Base-by-base conservation (phyloP, 2,329 filamentous ascomycete genomes). In the Aspergillus candidus region DNA sequence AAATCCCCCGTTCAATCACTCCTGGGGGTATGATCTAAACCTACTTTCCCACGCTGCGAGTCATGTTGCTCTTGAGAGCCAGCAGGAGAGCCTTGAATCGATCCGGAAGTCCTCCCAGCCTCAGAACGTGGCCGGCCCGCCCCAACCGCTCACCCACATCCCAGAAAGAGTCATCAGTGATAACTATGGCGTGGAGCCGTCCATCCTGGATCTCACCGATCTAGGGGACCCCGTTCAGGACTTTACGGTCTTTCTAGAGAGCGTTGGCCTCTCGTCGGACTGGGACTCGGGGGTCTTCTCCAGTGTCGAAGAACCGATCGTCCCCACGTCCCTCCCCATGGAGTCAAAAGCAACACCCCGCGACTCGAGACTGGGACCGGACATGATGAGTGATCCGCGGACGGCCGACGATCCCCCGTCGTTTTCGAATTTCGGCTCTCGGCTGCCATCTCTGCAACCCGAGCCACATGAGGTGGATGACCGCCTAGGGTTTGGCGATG, bases 11-110 rank as follows among this genome's bases (percentile, higher is more conserved):
- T 71, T 72, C 50, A 72, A 73, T 56, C 71, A 70, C 4, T 72
- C 70, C 5, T 73, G 71, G 71, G 71, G 71, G n/a, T 73, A 73
- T 50, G 71, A 73, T 44, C 52, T 73, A 44, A 73, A 73, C 46
- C 59, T 73, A 12, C 57, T 73, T 29, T 73, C 71, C 8, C 71
- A 73, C 57, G 71, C 71, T 18, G 71, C 71, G 10, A 73, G 70
- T 44, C 71, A 73, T 63, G 71, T 73, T 32, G 71, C 71, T 15
- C 63, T 72, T 27, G 70, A 72, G 49, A 67, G 68, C 12, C 69
- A 73, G 48, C 67, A 70, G 49, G 67, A 69, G 49, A 61, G 53
- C 42, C 48, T 68, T 38, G 64, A 68, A 44, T 58, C 63, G 3
- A 54, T 67, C 32, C 62, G 63, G 43, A 68, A 67, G 49, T 52